Conservation (phyloP, 306 rosid species). For the Medicago truncatula region MtrunA17r5.0-ANR NC_053044.1:34819501-34820000, state of each 20-base stretch:
- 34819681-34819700: not conserved
- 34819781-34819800: slow-evolving; percentile 20
- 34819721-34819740: slow-evolving; percentile 4
- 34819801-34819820: slow-evolving; percentile 21
- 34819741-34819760: slow-evolving; percentile 29
- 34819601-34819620: slow-evolving; percentile 1
- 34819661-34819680: slow-evolving; percentile 29
- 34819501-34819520: slow-evolving; percentile 38
- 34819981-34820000: too few relatives aligned
- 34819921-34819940: too few relatives aligned
- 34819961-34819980: too few relatives aligned
- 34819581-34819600: not conserved
- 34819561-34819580: not conserved
- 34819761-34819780: slow-evolving; percentile 29
- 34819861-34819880: slow-evolving; percentile 12
- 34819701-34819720: not conserved
- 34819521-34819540: slow-evolving; percentile 46
- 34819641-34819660: slow-evolving; percentile 37
- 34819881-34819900: slow-evolving; percentile 39
- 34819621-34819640: not conserved
- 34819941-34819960: too few relatives aligned
- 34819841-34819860: slow-evolving; percentile 29
- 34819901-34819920: not conserved
- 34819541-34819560: slow-evolving; percentile 16
- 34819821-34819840: slow-evolving; percentile 50